Evolutionary conservation across 768 basidiomycete species (phyloP), one percentile per base, ranked within the genome.

Genomic region (Mycena epipterygia): DNA sequence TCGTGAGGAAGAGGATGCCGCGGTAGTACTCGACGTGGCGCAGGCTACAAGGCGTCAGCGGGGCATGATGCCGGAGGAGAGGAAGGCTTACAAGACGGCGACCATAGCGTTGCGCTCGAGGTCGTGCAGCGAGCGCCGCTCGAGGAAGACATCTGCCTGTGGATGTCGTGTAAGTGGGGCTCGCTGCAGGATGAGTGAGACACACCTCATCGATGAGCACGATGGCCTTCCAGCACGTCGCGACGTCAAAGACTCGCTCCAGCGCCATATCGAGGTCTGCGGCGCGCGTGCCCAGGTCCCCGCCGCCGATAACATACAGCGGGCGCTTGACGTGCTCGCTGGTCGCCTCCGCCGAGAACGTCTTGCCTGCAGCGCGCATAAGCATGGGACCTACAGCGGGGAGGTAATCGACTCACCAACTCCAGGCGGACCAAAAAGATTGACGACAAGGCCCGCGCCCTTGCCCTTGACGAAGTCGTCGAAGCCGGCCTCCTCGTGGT

Each of bases 101-200:
- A 93, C 90, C 87, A 92, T 90, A 0, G 91, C 91, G 72, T 92
- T 93, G 14, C 91, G 84, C 74, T 89, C 85, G 16, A 92, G 76
- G 74, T 91, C 88, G 64, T 90, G 88, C 42, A 91, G 80, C 5
- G 89, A 89, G 8, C 91, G 87, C 76, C 89, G 88, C 74, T 92
- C 91, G 33, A 93, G 84, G 86, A 92, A 93, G 5, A 93, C 90
- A 78, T 93, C 91, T 6, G 90, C 90, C 81, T 84, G 29, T 4
- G n/a, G 23, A 46, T 64, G 23, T 33, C 19, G 27, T 17, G 57
- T 81, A 44, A 69, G 48, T n/a, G 46, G 46, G 8, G 25, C n/a
- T 27, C 23, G 44, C 46, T n/a, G 30, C 27, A 19, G 17, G 23
- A 29, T 37, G 19, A 60, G 51, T 19, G 13, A 27, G 2, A 63